Evolutionary conservation across 2,329 filamentous ascomycete genomes (phyloP), one percentile per base, ranked within the genome.

Genomic region (Xylariales sp.): DNA sequence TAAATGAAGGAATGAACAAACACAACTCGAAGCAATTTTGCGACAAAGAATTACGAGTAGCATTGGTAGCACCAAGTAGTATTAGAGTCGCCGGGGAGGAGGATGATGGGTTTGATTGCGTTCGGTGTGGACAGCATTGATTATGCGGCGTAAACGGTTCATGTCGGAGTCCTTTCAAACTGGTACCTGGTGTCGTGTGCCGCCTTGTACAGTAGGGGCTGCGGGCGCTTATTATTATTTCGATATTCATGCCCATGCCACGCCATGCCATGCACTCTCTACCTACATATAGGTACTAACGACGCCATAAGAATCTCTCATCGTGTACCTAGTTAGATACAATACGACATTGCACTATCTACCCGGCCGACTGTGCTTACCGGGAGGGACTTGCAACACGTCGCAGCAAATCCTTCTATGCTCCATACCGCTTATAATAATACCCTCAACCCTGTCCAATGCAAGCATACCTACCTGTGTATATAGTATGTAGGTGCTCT

Each of bases 331-430:
- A 43, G 12, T 7, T 18, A 54, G 18, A 46, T 30, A 60, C 34
- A 60, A 49, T n/a, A 50, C 16, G 12, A 30, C 10, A 12, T 30
- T 5, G 32, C 36, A 49, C 18, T 28, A 23, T 9, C 2, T 48
- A 50, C 12, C 14, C 28, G n/a, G 34, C 34, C 9, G 6, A 9
- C 34, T 9, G 46, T 53, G 28, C 45, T 54, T 46, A 56, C 34
- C 14, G 14, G 54, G 34, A 34, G n/a, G 28, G 18, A 59, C 55
- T 45, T 54, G 48, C 36, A 64, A 59, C 62, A 49, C 30, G 62
- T 60, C 62, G 55, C 55, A 49, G n/a, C 54, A 36, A 65, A 65
- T 60, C 49, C 55, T 61, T 55, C 62, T 30, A 23, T 23, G 23
- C 36, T 43, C 18, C 48, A 43, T 52, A 10, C 57, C 14, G 46